Percentiles rank a stretch among this genome's conserved stretches.
phyloP scores from a whole-genome alignment of 75 land plant species.

The Sequoiadendron giganteum region DNA sequence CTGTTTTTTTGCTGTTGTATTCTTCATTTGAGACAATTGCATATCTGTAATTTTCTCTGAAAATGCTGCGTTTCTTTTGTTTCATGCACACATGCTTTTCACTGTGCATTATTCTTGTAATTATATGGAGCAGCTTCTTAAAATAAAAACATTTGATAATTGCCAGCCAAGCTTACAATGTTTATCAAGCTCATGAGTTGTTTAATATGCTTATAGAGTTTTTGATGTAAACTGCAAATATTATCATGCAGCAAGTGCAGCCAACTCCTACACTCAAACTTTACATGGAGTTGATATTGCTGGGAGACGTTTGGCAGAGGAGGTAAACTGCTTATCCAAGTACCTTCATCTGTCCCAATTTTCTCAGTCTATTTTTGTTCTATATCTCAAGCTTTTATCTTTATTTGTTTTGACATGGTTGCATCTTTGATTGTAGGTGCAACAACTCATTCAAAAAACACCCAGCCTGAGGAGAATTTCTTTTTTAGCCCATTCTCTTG shows the following conservation, averaged over 20 bases:
- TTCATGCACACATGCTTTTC: background rate
- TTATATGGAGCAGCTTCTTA: background rate
- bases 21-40: background rate
- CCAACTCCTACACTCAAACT: conserved; percentile 76
- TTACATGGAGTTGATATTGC: conserved; percentile 79
- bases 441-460: conserved; percentile 53
- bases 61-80: background rate
- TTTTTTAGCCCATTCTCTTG: conserved; percentile 92
- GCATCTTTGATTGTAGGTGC: conserved; percentile 48
- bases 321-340: conserved; percentile 41
- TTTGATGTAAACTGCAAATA: background rate
- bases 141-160: background rate
- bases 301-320: conserved; percentile 87
- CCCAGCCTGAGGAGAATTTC: conserved; percentile 76
- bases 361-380: background rate
- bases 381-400: background rate
- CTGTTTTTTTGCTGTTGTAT: background rate
- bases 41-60: background rate
- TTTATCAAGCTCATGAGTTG: background rate
- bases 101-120: background rate
- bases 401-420: background rate
- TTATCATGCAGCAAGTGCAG: conserved; percentile 75
- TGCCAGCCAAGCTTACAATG: background rate
- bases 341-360: background rate
- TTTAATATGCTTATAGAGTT: background rate